Base-by-base conservation (phyloP, 352 stramenopile genomes). In the Globisporangium parvum region DNA sequence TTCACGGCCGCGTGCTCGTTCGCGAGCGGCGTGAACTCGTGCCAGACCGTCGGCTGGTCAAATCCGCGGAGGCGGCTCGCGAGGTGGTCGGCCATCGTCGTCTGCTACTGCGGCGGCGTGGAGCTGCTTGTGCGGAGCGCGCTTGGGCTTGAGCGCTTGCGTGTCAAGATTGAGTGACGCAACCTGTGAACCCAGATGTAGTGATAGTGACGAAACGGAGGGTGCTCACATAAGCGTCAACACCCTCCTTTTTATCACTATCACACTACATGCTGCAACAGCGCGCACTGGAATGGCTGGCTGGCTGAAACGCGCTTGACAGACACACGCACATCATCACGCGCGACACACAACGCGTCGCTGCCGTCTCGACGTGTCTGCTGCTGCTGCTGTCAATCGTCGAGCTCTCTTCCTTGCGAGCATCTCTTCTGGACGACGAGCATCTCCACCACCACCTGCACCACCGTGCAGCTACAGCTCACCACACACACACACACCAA, bases 1-100 rank as follows among this genome's bases (percentile, higher is more conserved):
- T 98, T 98, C n/a, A 98, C 75, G 23, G 90, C 88, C 51, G 85
- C 61, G 65, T 96, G 74, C 69, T 96, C 62, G 44, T 85, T 69
- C 14, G 91, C 86, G 26, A 98, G 70, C 50, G 88, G 81, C 37
- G 88, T 97, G 74, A 97, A 93, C 66, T 91, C 80, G 57, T 93
- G 80, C 83, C 83, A 93, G 48, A 93, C 83, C 18, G 83, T 93
- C 35, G 80, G 78, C 60, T 81, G 66, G 57, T 91, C 80, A 53
- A 93, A 91, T 62, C 83, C 83, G 9, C 76, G 37, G 12, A 91
- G 77, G 24, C 83, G 83, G 33, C 53, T 59, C 39, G 80, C 71
- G 50, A 91, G 74, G 39, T 80, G 65, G 23, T 90, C 71, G 21
- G 75, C 65, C 80, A 88, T 90, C 35, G 26, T 47, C 20, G 28